Evolutionary conservation across 2,329 filamentous ascomycete genomes (phyloP), one percentile per base, ranked within the genome.

Genomic region (Hypoxylon sp.): DNA sequence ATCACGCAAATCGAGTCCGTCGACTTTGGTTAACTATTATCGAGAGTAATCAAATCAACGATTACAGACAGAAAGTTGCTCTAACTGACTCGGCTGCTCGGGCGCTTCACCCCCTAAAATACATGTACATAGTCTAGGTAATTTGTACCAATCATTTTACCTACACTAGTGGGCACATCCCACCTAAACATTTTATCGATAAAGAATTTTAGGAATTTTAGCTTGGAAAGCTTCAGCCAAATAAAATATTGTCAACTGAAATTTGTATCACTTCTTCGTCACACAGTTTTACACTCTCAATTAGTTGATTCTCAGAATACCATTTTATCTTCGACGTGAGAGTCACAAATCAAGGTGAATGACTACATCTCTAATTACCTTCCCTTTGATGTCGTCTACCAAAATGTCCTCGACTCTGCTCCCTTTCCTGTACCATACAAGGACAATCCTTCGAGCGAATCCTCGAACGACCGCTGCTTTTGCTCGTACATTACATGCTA

Each of bases 391-490:
- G 16, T 19, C 14, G 5, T 27, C 39, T 23, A 21, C 11, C 23
- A 63, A 25, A 21, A 87, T 87, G 81, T 76, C 81, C 12, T 79
- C 81, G 2, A 84, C 86, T 5, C 77, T 88, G 12, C 78, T 89
- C 3, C 88, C 90, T 0, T 93, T 93, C 61, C 82, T 94, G 5
- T 93, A 93, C 74, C 89, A 91, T 69, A 93, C 91, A 4, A 81
- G 85, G 63, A 92, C 91, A 0, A 83, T 90, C 30, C 78, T 81
- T 62, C 77, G 73, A 43, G 50, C 79, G 69, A 74, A 79, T 30
- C 72, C 71, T 37, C 71, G 71, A 65, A 73, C 63, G 45, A 71
- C 69, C 32, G 58, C 52, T 29, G 66, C 53, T 30, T 70, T 69
- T 61, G 61, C 64, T 53, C 73, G 72, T 23, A 70, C 70, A 1